Percentiles rank a stretch among this genome's conserved stretches.
Evolutionary conservation across 139 green algal species (phyloP).

Genomic region (Haematococcus sp.): DNA sequence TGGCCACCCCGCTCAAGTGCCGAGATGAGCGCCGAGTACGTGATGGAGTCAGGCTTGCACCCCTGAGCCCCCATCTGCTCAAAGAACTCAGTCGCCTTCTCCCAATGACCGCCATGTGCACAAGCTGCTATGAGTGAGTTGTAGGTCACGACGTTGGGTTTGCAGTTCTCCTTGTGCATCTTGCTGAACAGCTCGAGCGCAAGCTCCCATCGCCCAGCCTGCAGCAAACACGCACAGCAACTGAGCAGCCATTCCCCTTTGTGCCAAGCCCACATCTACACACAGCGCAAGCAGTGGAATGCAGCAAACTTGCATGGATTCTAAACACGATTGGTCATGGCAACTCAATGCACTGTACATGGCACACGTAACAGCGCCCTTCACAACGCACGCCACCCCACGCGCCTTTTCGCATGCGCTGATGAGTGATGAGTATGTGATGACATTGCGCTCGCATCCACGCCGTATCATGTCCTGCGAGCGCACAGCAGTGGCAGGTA

Average conservation of each 20-base stretch:
- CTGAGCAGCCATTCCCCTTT: no score
- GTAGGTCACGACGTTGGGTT: conserved; percentile 85
- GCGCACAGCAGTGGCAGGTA: no score
- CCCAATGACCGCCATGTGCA: conserved; percentile 68
- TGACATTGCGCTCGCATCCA: conserved; percentile 69
- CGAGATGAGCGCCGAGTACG: conserved; percentile 71
- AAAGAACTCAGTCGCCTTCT: conserved; percentile 75
- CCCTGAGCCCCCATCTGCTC: conserved; percentile 68
- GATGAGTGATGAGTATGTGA: conserved; percentile 73
- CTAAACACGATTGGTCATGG: no score
- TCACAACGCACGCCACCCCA: no score
- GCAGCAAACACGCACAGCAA: no score
- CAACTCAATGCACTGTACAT: no score
- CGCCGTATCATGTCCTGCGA: conserved; percentile 60
- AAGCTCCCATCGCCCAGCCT: conserved; percentile 61
- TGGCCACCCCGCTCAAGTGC: conserved; percentile 61
- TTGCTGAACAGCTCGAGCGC: conserved; percentile 70
- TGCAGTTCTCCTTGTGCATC: conserved; percentile 68
- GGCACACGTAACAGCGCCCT: no score
- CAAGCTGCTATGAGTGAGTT: conserved; percentile 86
- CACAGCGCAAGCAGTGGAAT: no score
- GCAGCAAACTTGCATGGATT: no score
- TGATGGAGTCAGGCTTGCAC: conserved; percentile 73
- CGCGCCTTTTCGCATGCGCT: conserved; percentile 23
- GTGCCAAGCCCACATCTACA: no score